Evolutionary conservation across 164 flowering plant genomes (phyloP).

Genomic region (Berberis vulgaris): DNA sequence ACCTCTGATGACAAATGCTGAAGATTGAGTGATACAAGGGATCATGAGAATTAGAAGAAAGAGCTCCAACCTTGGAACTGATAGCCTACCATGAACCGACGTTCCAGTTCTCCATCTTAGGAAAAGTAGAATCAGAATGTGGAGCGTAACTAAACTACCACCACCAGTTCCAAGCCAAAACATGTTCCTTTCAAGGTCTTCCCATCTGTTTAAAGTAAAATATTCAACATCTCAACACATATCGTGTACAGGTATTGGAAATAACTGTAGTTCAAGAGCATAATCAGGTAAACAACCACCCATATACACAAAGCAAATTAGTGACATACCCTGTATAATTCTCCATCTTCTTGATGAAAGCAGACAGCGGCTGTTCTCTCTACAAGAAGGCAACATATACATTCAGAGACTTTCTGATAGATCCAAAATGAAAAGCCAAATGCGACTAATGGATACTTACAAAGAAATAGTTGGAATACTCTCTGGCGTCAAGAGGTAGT

Average conservation of each 20-base stretch:
- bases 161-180: constrained; percentile 53
- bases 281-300: too few relatives aligned
- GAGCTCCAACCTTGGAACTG: constrained; percentile 47
- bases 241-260: neutral
- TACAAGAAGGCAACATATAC: constrained; percentile 16
- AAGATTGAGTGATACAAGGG: constrained; percentile 50
- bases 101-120: constrained; percentile 45
- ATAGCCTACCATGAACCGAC: constrained; percentile 31
- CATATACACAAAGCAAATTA: neutral
- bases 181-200: constrained; percentile 50
- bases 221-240: neutral
- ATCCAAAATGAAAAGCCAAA: neutral
- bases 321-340: constrained; percentile 38
- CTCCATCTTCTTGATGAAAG: constrained; percentile 25
- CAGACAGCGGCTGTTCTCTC: constrained; percentile 50
- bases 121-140: constrained; percentile 24
- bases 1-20: constrained; percentile 56
- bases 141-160: constrained; percentile 27
- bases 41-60: constrained; percentile 44
- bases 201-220: constrained; percentile 35
- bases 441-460: constrained; percentile 22
- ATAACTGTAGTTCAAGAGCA: neutral
- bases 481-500: constrained; percentile 28
- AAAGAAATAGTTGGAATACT: constrained; percentile 49
- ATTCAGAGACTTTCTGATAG: neutral